These are phyloP conservation scores for Tremellales sp. DNA, from an alignment of 1,284 basidiomycete genomes.

Conservation along the genomic window DNA sequence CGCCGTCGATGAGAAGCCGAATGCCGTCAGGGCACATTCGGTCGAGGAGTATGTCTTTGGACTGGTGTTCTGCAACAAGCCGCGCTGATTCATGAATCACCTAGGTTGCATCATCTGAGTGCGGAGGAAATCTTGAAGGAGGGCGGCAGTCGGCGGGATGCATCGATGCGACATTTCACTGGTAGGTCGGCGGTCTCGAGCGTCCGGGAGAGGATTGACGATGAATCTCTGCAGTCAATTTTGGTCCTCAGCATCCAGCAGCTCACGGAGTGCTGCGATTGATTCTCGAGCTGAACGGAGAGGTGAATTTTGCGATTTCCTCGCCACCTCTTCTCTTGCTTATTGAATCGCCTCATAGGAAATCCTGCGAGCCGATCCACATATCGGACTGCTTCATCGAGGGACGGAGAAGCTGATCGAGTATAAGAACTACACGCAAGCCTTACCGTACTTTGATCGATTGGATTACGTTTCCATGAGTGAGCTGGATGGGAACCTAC, in stretches of 20 bases:
- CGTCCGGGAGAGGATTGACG: background rate
- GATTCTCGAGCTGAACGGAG: constrained; percentile 96
- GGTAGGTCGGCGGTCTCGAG: constrained; percentile 55
- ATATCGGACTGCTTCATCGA: constrained; percentile 93
- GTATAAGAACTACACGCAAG: constrained; percentile 98
- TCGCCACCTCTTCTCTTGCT: background rate
- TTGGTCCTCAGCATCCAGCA: constrained; percentile 96
- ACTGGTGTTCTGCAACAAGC: background rate
- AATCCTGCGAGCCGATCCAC: constrained; percentile 84
- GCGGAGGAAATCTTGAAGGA: constrained; percentile 75
- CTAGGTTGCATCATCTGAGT: constrained; percentile 64
- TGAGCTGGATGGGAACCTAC: constrained; percentile 49
- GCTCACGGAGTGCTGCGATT: constrained; percentile 97
- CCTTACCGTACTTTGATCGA: constrained; percentile 98
- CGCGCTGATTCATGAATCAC: constrained; percentile 6
- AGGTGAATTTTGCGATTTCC: constrained; percentile 50
- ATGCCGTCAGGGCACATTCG: constrained; percentile 38
- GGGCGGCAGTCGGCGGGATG: constrained; percentile 65
- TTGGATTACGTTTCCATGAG: constrained; percentile 99
- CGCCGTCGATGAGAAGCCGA: constrained; percentile 54
- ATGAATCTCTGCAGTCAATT: constrained; percentile 71
- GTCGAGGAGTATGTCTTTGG: constrained; percentile 42
- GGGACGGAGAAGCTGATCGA: constrained; percentile 99
- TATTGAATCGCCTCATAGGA: constrained; percentile 53
- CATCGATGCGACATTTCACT: constrained; percentile 88